Conservation (phyloP, 345 rosid genomes). For the Dimocarpus longan region DNA sequence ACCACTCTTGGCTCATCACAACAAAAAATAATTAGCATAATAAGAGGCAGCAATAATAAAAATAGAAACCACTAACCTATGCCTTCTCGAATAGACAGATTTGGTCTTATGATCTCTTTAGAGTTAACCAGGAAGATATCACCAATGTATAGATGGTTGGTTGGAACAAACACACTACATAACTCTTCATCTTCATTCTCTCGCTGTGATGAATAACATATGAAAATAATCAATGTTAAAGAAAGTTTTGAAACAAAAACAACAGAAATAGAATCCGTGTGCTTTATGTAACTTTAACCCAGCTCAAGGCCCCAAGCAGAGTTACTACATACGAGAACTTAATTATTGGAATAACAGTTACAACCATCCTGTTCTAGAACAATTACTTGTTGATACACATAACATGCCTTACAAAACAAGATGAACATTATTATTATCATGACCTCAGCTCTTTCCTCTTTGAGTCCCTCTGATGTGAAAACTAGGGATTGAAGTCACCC, state of each 20-base stretch:
- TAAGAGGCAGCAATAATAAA: neutral
- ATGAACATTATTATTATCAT: neutral
- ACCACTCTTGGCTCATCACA: neutral
- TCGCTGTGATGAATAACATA: constrained; percentile 39
- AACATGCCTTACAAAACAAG: neutral
- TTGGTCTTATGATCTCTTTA: constrained; percentile 64
- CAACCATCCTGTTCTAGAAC: neutral
- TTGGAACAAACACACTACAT: constrained; percentile 72
- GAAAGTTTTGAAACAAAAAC: constrained; percentile 9
- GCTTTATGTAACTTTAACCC: neutral
- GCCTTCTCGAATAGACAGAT: constrained; percentile 70
- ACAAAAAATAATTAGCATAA: neutral
- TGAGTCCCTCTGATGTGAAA: neutral
- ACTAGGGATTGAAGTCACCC: neutral
- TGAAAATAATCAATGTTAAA: constrained; percentile 4
- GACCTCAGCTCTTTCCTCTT: neutral
- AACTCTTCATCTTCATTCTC: constrained; percentile 71
- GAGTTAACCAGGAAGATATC: constrained; percentile 68
- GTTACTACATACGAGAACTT: neutral
- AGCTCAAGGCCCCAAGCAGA: neutral
- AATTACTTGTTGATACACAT: neutral
- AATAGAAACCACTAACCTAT: constrained; percentile 42
- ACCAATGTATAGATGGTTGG: constrained; percentile 69
- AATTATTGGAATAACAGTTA: neutral
- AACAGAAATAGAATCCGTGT: neutral